A percentile compares a stretch with the other conserved stretches of the same genome.
phyloP scores from a whole-genome alignment of 2,329 filamentous ascomycete species.

The Beauveria pseudobassiana region DNA sequence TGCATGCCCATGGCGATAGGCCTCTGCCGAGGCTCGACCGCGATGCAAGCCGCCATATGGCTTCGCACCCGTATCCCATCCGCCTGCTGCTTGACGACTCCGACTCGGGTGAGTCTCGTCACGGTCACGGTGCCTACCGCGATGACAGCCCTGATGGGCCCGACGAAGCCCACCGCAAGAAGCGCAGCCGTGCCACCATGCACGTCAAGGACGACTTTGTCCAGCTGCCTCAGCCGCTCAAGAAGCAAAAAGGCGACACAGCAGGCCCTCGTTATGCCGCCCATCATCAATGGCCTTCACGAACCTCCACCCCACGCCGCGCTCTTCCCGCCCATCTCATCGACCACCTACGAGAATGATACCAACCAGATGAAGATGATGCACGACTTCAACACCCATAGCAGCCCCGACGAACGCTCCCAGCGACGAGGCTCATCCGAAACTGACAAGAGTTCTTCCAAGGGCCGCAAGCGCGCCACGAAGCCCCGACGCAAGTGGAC shows the following conservation, averaged over 20 bases:
- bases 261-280: constrained; percentile 48
- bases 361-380: constrained; percentile 31
- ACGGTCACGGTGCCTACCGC: constrained; percentile 37
- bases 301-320: constrained; percentile 54
- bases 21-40: constrained; percentile 47
- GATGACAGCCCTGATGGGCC: constrained; percentile 34
- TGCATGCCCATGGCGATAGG: constrained; percentile 35
- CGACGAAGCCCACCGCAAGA: constrained; percentile 45
- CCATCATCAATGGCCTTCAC: constrained; percentile 57
- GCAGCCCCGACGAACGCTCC: constrained; percentile 20
- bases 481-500: constrained; percentile 58
- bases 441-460: constrained; percentile 26
- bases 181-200: constrained; percentile 38
- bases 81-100: constrained; percentile 34
- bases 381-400: constrained; percentile 34
- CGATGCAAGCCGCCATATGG: constrained; percentile 28
- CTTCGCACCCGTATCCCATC: constrained; percentile 27
- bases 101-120: constrained; percentile 31
- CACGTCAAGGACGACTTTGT: constrained; percentile 53
- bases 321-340: constrained; percentile 57
- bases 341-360: constrained; percentile 45
- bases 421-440: constrained; percentile 21
- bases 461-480: constrained; percentile 44
- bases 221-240: constrained; percentile 55
- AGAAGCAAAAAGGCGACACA: constrained; percentile 54